phyloP scores from a whole-genome alignment of 352 stramenopile genomes.

The Pythium utonaiense region DNA sequence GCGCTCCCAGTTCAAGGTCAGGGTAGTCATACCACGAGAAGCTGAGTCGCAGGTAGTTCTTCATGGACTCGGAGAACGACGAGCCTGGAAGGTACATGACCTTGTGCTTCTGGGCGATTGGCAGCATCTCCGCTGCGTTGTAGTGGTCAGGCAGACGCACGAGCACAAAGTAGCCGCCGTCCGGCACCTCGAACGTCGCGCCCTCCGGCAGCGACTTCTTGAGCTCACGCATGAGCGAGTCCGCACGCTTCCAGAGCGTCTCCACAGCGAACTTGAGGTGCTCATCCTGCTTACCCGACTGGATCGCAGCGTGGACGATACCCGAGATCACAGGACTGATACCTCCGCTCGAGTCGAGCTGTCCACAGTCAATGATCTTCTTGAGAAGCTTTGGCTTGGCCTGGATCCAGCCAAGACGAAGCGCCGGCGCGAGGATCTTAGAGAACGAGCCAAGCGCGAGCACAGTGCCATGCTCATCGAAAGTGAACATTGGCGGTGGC shows the following conservation, averaged over 20 bases:
- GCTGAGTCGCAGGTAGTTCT: conserved; percentile 84
- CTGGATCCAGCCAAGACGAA: conserved; percentile 89
- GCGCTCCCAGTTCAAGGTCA: conserved; percentile 73
- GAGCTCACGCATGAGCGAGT: conserved; percentile 75
- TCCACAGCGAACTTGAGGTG: conserved; percentile 72
- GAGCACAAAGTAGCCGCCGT: conserved; percentile 89
- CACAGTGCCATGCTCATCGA: conserved; percentile 75
- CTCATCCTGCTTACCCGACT: conserved; percentile 66
- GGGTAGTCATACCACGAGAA: conserved; percentile 86
- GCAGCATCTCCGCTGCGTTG: conserved; percentile 69
- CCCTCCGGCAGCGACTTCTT: conserved; percentile 53
- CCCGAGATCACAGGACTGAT: conserved; percentile 91
- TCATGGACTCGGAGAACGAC: conserved; percentile 84
- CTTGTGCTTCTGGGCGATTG: conserved; percentile 84
- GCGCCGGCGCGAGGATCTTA: conserved; percentile 92
- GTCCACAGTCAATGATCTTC: conserved; percentile 77
- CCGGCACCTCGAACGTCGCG: conserved; percentile 69
- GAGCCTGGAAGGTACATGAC: conserved; percentile 81
- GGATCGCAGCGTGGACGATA: conserved; percentile 76
- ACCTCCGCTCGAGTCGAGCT: conserved; percentile 91
- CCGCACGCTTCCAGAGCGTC: conserved; percentile 70
- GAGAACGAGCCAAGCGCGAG: conserved; percentile 93
- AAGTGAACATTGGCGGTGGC: conserved; percentile 83
- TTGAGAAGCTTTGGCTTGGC: conserved; percentile 65
- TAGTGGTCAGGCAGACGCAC: conserved; percentile 76